Conservation (phyloP, 148 eudicot species). For the Spergularia bocconei region DNA sequence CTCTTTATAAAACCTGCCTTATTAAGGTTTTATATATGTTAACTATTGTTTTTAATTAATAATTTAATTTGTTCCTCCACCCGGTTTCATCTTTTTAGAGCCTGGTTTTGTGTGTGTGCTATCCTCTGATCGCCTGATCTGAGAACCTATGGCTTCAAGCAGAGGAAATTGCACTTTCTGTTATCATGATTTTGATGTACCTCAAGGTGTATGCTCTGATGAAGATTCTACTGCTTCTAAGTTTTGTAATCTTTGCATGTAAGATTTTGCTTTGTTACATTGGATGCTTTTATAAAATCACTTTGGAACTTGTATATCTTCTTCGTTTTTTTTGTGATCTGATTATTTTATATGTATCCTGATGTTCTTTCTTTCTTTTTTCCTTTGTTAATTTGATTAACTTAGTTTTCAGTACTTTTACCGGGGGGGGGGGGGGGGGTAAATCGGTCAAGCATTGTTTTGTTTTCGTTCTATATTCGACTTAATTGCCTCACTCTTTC, state of each 20-base stretch:
- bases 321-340: not conserved
- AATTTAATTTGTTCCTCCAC: not conserved
- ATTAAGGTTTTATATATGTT: not conserved
- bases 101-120: conserved; percentile 2
- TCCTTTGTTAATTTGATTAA: not conserved
- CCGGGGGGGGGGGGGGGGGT: not conserved
- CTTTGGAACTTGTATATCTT: not conserved
- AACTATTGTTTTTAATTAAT: conserved; percentile 4
- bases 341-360: not conserved
- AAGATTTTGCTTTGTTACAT: conserved; percentile 21
- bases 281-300: not conserved
- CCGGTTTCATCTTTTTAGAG: not conserved
- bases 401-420: not conserved
- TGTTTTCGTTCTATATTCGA: not conserved
- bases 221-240: conserved; percentile 6
- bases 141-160: conserved; percentile 26
- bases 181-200: not conserved
- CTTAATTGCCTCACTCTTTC: not conserved
- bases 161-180: conserved; percentile 19
- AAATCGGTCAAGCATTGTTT: not conserved
- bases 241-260: conserved; percentile 26
- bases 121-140: conserved; percentile 5
- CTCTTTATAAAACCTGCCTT: conserved; percentile 1
- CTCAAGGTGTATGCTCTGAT: conserved; percentile 6
- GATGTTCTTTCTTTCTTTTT: not conserved